Evolutionary conservation across 1,284 basidiomycete genomes (phyloP).

Genomic region (Pseudozyma pruni): DNA sequence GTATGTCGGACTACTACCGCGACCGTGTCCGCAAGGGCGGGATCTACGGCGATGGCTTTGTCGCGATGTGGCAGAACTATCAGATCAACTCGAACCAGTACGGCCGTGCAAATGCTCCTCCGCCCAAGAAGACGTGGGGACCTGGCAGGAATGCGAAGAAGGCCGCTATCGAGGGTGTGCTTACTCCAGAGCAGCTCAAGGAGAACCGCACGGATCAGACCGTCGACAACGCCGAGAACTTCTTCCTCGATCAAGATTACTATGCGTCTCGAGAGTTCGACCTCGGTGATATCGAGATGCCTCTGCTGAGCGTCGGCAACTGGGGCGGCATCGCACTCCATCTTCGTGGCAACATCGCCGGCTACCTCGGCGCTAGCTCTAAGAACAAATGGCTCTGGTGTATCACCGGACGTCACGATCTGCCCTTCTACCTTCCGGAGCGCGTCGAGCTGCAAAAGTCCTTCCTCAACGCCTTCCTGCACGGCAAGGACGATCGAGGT

Average conservation of each 20-base stretch:
- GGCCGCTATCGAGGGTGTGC: constrained; percentile 60
- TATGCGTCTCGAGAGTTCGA: constrained; percentile 60
- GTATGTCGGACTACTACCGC: constrained; percentile 67
- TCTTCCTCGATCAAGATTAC: constrained; percentile 63
- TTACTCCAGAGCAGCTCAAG: constrained; percentile 58
- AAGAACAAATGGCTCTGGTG: constrained; percentile 67
- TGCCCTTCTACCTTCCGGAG: constrained; percentile 66
- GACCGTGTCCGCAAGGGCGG: constrained; percentile 66
- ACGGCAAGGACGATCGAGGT: constrained; percentile 50
- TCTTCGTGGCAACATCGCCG: constrained; percentile 66
- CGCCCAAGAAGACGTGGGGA: constrained; percentile 15
- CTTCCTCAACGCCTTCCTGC: constrained; percentile 66
- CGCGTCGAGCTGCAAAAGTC: constrained; percentile 62
- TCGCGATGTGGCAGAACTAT: constrained; percentile 64
- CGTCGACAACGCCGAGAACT: constrained; percentile 63
- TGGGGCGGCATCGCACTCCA: constrained; percentile 66
- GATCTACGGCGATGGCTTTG: constrained; percentile 64
- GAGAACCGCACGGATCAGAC: constrained; percentile 58
- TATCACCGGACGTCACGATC: constrained; percentile 66
- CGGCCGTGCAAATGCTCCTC: constrained; percentile 38
- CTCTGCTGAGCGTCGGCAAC: constrained; percentile 66
- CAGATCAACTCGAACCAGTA: constrained; percentile 66
- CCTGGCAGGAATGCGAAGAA: constrained; percentile 28
- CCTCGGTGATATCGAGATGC: constrained; percentile 63
- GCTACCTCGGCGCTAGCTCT: constrained; percentile 63